Conservation (phyloP, 805 yeast genomes). For the Pichia scutulata region DNA sequence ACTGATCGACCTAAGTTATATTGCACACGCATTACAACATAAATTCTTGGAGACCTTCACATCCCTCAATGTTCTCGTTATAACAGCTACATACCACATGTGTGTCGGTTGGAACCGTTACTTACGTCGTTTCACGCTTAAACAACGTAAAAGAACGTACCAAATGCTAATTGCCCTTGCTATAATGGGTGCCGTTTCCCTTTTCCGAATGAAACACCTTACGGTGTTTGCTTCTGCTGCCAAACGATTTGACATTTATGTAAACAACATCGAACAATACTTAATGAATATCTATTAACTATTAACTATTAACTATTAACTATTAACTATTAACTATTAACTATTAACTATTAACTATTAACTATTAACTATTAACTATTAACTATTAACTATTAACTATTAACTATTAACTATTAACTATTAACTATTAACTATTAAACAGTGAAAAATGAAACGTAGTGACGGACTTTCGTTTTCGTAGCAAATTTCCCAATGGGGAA, state of each 20-base stretch:
- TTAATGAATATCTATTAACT: too few relatives aligned
- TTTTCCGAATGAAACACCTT: background rate
- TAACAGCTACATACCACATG: slow-evolving; percentile 43
- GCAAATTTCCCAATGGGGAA: background rate
- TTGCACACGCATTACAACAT: slow-evolving; percentile 32
- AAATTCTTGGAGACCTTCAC: slow-evolving; percentile 4
- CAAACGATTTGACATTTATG: background rate
- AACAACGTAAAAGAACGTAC: slow-evolving; percentile 40
- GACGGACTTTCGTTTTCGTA: background rate
- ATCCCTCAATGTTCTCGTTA: slow-evolving; percentile 31
- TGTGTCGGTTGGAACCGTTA: slow-evolving; percentile 46
- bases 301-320: too few relatives aligned
- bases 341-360: too few relatives aligned
- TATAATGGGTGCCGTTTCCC: background rate
- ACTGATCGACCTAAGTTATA: slow-evolving; percentile 43
- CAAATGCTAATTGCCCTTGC: slow-evolving; percentile 25
- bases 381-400: too few relatives aligned
- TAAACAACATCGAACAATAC: background rate
- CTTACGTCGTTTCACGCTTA: slow-evolving; percentile 31
- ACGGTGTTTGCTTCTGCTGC: background rate
- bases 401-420: too few relatives aligned
- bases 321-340: too few relatives aligned
- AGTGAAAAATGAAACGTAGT: background rate
- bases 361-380: too few relatives aligned
- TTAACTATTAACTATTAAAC: too few relatives aligned